Evolutionary conservation across 108 stramenopile genomes (phyloP).

Genomic region (Seminavis robusta): DNA sequence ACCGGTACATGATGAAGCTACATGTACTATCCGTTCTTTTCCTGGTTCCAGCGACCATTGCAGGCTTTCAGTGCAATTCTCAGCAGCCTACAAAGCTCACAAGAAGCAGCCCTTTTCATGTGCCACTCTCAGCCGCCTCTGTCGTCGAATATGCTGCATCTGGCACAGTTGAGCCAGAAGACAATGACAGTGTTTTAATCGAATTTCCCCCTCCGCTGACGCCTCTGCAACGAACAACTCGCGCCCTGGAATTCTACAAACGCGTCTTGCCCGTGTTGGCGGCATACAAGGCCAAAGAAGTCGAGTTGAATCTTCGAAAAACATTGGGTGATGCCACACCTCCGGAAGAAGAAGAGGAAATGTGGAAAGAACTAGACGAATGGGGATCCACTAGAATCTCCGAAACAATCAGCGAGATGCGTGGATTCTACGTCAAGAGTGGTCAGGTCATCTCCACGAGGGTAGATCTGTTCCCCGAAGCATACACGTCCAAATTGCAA

Average conservation of each 20-base stretch:
- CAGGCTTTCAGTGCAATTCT: too few relatives aligned
- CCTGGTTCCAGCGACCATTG: too few relatives aligned
- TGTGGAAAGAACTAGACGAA: constrained; percentile 52
- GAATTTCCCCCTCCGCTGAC: constrained; percentile 19
- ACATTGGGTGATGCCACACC: constrained; percentile 32
- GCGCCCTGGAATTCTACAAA: constrained; percentile 21
- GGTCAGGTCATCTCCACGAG: constrained; percentile 69
- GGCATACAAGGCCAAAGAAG: constrained; percentile 19
- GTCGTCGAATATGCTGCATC: too few relatives aligned
- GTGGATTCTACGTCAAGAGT: constrained; percentile 71
- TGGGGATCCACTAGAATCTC: constrained; percentile 35
- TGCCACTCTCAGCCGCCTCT: too few relatives aligned
- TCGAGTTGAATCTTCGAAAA: constrained; percentile 9
- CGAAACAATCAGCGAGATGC: constrained; percentile 59
- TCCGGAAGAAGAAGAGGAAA: constrained; percentile 44
- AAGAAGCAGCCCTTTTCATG: too few relatives aligned
- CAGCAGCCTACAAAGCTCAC: too few relatives aligned
- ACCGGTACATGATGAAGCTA: too few relatives aligned
- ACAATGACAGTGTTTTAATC: not conserved
- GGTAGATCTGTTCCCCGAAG: constrained; percentile 59
- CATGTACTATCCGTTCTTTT: too few relatives aligned
- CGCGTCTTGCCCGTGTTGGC: constrained; percentile 16
- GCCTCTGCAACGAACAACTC: constrained; percentile 7
- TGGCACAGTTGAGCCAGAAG: too few relatives aligned
- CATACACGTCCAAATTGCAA: constrained; percentile 66